phyloP scores from a whole-genome alignment of 345 rosid genomes.

The Capsella bursapastoris region DNA sequence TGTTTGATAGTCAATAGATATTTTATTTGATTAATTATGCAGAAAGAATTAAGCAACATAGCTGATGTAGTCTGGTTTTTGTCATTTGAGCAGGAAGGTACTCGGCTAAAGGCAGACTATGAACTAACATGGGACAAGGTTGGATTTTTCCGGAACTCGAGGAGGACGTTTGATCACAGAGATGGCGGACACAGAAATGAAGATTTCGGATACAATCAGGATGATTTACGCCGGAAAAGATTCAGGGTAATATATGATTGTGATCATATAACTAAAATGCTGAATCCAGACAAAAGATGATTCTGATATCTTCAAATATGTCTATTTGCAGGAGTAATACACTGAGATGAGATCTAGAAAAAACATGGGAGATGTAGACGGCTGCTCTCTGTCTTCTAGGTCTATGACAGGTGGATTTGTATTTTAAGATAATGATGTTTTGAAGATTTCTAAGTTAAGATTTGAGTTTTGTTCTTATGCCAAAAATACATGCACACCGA shows the following conservation, averaged over 20 bases:
- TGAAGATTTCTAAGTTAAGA: conserved; percentile 20
- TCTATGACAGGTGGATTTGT: conserved; percentile 18
- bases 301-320: conserved; percentile 20
- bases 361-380: neutral
- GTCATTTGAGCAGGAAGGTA: conserved; percentile 70
- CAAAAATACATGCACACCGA: neutral
- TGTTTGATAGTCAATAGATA: neutral
- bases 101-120: conserved; percentile 77
- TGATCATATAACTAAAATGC: conserved; percentile 6
- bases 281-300: neutral
- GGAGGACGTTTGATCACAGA: conserved; percentile 47
- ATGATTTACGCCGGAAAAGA: conserved; percentile 72
- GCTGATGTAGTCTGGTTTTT: neutral
- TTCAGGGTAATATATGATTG: conserved; percentile 62
- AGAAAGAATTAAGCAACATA: conserved; percentile 6
- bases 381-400: conserved; percentile 10
- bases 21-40: conserved; percentile 13
- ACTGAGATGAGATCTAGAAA: conserved; percentile 23
- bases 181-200: conserved; percentile 49
- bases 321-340: conserved; percentile 38
- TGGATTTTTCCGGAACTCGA: conserved; percentile 65
- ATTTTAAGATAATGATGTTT: conserved; percentile 11
- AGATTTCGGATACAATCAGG: conserved; percentile 50
- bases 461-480: conserved; percentile 12
- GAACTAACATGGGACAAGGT: conserved; percentile 84